Conservation (phyloP, 148 eudicot genomes). For the Chenopodium suecicum region DNA sequence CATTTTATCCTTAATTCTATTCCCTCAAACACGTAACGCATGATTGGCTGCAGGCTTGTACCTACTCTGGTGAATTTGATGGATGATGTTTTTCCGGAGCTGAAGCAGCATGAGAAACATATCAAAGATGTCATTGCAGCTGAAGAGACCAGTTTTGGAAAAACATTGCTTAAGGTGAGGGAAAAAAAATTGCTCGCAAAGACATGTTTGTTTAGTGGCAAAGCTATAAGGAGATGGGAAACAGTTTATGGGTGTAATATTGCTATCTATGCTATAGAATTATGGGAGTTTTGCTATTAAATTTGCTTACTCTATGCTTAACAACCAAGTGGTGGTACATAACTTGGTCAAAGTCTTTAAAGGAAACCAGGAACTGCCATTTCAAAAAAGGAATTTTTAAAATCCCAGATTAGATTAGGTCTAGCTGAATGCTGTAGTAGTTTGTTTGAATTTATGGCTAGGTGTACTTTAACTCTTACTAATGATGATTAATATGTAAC, state of each 20-base stretch:
- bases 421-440: neutral
- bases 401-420: neutral
- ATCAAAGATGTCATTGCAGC: constrained; percentile 73
- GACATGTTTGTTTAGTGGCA: neutral
- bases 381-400: neutral
- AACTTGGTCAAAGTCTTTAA: neutral
- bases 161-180: constrained; percentile 79
- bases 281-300: no score
- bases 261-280: neutral
- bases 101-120: constrained; percentile 61
- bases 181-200: constrained; percentile 6
- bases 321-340: neutral
- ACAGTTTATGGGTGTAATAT: neutral
- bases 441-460: neutral
- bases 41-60: constrained; percentile 61
- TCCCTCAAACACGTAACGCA: constrained; percentile 10
- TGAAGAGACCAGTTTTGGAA: constrained; percentile 89
- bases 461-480: neutral
- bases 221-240: neutral
- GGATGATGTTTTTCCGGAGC: constrained; percentile 86
- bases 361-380: neutral
- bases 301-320: neutral
- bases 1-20: neutral
- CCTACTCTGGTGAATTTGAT: constrained; percentile 72
- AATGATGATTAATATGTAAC: constrained; percentile 6